These are phyloP conservation scores for Epichloe glyceriae DNA, from an alignment of 2,329 filamentous ascomycete genomes.

Conservation along the genomic window DNA sequence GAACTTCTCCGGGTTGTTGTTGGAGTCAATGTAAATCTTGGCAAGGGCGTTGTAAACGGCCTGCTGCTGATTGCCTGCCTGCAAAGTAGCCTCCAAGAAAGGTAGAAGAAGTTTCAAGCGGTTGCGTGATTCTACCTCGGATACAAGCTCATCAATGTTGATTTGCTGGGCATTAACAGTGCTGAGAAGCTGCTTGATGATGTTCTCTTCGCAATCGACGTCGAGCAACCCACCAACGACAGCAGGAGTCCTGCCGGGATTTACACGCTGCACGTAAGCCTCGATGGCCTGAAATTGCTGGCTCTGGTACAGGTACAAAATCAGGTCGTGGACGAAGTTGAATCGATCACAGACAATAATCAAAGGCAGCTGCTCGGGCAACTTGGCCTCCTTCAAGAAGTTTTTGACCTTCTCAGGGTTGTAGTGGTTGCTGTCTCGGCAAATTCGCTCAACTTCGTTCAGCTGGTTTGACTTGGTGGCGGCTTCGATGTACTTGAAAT, in stretches of 20 bases:
- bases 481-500: constrained; percentile 99
- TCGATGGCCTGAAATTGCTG: constrained; percentile 99
- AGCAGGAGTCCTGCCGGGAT: constrained; percentile 78
- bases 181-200: constrained; percentile 82
- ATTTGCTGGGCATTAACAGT: constrained; percentile 78
- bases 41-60: constrained; percentile 94
- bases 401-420: constrained; percentile 97
- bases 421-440: constrained; percentile 80
- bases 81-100: constrained; percentile 86
- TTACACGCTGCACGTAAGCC: constrained; percentile 93
- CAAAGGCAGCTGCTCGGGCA: constrained; percentile 84
- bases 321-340: constrained; percentile 95
- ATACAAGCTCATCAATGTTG: constrained; percentile 86
- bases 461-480: constrained; percentile 88
- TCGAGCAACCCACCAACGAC: constrained; percentile 90
- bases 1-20: constrained; percentile 97
- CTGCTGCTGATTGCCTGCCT: constrained; percentile 85
- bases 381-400: constrained; percentile 91
- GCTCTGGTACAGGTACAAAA: constrained; percentile 95
- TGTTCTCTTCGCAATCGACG: constrained; percentile 90
- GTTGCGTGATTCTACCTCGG: constrained; percentile 91
- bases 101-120: constrained; percentile 88
- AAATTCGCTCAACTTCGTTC: constrained; percentile 93
- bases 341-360: constrained; percentile 99
- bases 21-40: constrained; percentile 98